Percentiles rank a stretch among this genome's conserved stretches.
These are phyloP conservation scores for Malus hybrid DNA, from an alignment of 331 rosid species.

Conservation along the genomic window DNA sequence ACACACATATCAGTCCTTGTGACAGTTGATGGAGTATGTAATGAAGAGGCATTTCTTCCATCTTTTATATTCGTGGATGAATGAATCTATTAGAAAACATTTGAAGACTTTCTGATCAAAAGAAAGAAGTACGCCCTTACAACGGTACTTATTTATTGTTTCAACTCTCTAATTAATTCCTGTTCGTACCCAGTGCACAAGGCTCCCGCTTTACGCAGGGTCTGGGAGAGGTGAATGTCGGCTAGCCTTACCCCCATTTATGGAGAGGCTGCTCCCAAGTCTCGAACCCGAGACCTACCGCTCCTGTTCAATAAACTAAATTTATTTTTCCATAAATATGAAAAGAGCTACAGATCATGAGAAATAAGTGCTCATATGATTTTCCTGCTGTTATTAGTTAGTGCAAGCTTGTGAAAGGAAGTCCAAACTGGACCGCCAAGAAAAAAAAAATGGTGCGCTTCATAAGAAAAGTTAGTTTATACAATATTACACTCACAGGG, in stretches of 20 bases:
- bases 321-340: neutral
- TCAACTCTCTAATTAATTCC: neutral
- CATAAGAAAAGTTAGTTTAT: too few species aligned
- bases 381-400: neutral
- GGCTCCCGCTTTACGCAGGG: too few species aligned
- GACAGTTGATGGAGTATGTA: neutral
- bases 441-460: too few species aligned
- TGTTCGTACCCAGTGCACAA: neutral
- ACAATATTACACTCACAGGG: too few species aligned
- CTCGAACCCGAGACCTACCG: too few species aligned
- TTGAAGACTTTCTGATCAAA: too few species aligned
- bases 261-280: too few species aligned
- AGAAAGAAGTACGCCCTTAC: neutral
- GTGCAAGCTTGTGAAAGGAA: too few species aligned
- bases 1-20: neutral
- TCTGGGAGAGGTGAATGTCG: too few species aligned
- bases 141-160: neutral
- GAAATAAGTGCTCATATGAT: neutral
- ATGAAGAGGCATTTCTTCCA: too few species aligned
- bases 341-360: neutral
- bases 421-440: too few species aligned
- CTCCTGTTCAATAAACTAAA: neutral
- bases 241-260: too few species aligned
- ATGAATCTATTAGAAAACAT: neutral
- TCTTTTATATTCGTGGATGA: neutral